A percentile compares a stretch with the other conserved stretches of the same genome.
These are phyloP conservation scores for Albifimbria verrucaria DNA, from an alignment of 2,329 filamentous ascomycete species.

Conservation along the genomic window DNA sequence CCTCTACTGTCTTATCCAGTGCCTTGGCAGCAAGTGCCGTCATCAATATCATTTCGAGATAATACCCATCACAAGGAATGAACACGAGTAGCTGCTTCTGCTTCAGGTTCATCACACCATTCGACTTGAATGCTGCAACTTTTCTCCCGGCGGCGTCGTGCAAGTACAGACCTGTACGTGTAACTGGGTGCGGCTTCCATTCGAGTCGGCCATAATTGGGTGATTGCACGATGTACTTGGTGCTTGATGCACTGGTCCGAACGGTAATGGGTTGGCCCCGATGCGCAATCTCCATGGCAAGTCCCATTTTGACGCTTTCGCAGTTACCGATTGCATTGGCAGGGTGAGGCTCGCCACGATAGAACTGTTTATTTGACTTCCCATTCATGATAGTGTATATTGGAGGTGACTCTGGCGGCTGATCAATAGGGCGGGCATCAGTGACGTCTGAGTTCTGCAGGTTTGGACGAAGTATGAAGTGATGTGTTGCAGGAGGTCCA, in stretches of 20 bases:
- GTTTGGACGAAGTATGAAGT: too few relatives aligned
- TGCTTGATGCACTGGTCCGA: background rate
- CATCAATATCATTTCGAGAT: background rate
- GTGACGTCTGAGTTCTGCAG: too few relatives aligned
- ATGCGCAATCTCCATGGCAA: background rate
- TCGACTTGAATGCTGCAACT: background rate
- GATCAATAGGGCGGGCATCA: too few relatives aligned
- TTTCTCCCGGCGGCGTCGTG: background rate
- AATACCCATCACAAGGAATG: background rate
- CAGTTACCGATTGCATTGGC: background rate
- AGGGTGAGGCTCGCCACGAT: background rate
- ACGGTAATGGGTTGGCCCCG: background rate
- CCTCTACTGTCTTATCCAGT: background rate
- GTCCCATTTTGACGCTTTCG: background rate
- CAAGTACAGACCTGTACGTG: background rate
- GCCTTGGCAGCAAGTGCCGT: background rate
- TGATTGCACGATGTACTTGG: background rate
- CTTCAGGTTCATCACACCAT: background rate
- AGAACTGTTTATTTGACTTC: too few relatives aligned
- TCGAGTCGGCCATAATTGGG: background rate
- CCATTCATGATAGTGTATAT: too few relatives aligned
- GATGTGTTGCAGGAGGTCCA: too few relatives aligned
- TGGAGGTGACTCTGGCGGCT: too few relatives aligned
- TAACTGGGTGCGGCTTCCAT: background rate
- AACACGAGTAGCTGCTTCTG: background rate